Evolutionary conservation across 345 rosid species (phyloP), one percentile per base, ranked within the genome.

Genomic region (Balakata baccata): DNA sequence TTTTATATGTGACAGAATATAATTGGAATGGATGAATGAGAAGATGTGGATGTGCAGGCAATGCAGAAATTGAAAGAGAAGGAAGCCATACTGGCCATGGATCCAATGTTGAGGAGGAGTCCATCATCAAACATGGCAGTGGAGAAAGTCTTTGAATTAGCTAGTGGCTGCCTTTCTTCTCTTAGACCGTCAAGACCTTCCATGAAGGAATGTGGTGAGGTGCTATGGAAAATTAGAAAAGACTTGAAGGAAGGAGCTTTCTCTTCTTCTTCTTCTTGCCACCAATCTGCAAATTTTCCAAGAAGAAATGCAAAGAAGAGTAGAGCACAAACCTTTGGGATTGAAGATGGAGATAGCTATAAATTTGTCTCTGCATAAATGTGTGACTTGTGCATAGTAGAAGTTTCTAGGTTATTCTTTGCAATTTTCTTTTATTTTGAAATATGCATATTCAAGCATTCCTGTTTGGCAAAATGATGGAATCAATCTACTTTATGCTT

Each of bases 171-270:
- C 84, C 76, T 92, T 16, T 84, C 85, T 41, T 74, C 85, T 6
- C 41, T 80, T 3, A 89, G 85, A 85, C 84, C 74, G 50, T 79
- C 89, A 49, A 86, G 98, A 45, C 98, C 98, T 5, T 63, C 86
- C 76, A 94, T 94, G 98, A 87, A 86, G 79, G 80, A 53, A 51
- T 87, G 95, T 54, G 97, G 70, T 0, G 97, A 94, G 75, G 81
- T 79, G 37, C 76, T 94, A 47, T 94, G 98, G 98, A 84, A 63
- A 56, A 82, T 87, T 29, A 86, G 98, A 39, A 92, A 81, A 82
- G 87, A 87, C 25, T 79, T 82, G 49, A 84, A 83, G 72, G 93
- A 89, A 64, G 82, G 58, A 11, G 47, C 75, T 51, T 10, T 77
- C 11, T 46, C 79, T 50, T 74, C 87, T 66, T 74, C 78, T 9